Base-by-base conservation (phyloP, 331 rosid species). In the Malus hybrid region DNA sequence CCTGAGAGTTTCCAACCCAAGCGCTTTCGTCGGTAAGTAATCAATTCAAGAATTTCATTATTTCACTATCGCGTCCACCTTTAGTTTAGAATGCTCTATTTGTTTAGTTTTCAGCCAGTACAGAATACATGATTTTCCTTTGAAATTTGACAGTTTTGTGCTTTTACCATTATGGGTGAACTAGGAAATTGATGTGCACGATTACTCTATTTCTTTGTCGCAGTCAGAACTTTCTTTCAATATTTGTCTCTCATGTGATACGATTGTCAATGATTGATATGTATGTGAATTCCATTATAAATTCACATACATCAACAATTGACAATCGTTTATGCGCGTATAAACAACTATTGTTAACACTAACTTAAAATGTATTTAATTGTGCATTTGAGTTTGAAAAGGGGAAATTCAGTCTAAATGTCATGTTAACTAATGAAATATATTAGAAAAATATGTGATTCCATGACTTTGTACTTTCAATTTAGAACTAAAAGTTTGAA, bases 11-110 rank as follows among this genome's bases (percentile, higher is more conserved):
- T 55, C 10, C 60, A 0, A 73, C 46, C 62, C 75, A n/a, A 64
- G 74, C 32, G 72, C 90, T 1, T 82, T 85, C 74, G 7, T 69
- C 18, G 92, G 99, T 93, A 85, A 74, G 85, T 65, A 60, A 32
- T 10, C 68, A 52, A 61, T 19, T 56, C 62, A n/a, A 56, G 28
- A 56, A 56, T 8, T 10, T 60, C 33, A 24, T 10, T 24, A 0
- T 60, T 20, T 60, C 29, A 20, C 6, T 24, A 5, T 60, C 5
- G 18, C 24, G 24, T 56, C 62, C 28, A 16, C 3, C 19, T 18
- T 14, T 28, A 27, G 42, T 27, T 14, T 44, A 24, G 14, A 42
- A 68, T 31, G 5, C 48, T 6, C 10, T 20, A n/a, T 55, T 55
- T n/a, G 20, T 19, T 19, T 55, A 18, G n/a, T 6, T 55, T 55